These are phyloP conservation scores for Syzygium malaccense DNA, from an alignment of 441 rosid species.

Conservation along the genomic window DNA sequence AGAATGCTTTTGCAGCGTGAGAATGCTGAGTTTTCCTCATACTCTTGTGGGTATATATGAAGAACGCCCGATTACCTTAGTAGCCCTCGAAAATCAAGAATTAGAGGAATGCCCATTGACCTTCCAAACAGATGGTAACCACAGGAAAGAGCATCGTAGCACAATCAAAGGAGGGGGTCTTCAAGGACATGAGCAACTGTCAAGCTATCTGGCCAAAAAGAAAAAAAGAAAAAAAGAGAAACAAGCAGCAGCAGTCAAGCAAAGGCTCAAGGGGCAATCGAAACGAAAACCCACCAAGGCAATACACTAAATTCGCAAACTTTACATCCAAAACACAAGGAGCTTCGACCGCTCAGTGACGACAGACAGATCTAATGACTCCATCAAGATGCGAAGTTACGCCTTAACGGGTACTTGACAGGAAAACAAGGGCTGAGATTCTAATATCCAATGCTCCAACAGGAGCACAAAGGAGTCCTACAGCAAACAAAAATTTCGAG, in stretches of 20 bases:
- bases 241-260: constrained; percentile 13
- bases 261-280: neutral
- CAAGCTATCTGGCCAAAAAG: constrained; percentile 13
- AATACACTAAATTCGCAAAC: neutral
- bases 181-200: constrained; percentile 23
- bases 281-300: neutral
- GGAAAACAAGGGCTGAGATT: neutral
- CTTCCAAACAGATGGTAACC: constrained; percentile 8
- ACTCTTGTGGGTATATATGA: constrained; percentile 4
- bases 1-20: constrained; percentile 59
- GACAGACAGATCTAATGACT: neutral
- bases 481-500: neutral
- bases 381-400: neutral
- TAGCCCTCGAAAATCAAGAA: neutral
- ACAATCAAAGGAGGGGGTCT: constrained; percentile 26
- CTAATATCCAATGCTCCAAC: neutral
- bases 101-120: constrained; percentile 18
- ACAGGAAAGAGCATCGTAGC: constrained; percentile 14
- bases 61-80: neutral
- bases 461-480: neutral
- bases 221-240: constrained; percentile 6
- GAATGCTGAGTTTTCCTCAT: constrained; percentile 53
- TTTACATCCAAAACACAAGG: neutral
- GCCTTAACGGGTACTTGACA: neutral
- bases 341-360: neutral